Percentiles rank a stretch among this genome's conserved stretches.
phyloP scores from a whole-genome alignment of 2,329 filamentous ascomycete genomes.

The Chaetomium globosum region DNA sequence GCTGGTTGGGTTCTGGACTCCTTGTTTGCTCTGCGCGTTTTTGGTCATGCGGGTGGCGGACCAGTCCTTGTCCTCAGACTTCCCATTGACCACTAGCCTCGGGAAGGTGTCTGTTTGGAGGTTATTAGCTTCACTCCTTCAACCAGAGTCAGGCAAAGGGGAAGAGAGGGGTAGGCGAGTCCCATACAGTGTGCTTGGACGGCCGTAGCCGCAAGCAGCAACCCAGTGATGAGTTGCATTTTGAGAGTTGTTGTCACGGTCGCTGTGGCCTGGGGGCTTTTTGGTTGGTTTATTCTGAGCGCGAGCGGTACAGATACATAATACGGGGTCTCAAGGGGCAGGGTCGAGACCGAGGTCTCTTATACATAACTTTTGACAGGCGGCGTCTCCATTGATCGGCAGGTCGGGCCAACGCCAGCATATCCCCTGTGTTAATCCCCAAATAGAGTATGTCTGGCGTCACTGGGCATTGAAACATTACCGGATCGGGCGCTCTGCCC shows the following conservation, averaged over 20 bases:
- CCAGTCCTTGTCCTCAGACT: conserved; percentile 43
- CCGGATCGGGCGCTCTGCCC: background rate
- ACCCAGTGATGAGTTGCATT: conserved; percentile 34
- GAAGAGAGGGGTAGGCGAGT: background rate
- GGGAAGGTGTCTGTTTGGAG: conserved; percentile 42
- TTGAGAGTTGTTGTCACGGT: background rate
- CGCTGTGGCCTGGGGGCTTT: background rate
- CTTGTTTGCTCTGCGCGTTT: conserved; percentile 43
- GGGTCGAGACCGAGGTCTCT: background rate
- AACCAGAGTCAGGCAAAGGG: background rate
- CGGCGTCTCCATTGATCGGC: background rate
- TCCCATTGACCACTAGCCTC: conserved; percentile 42
- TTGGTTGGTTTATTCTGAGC: background rate
- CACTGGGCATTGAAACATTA: background rate
- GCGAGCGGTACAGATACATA: background rate
- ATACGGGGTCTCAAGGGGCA: background rate
- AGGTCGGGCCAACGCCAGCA: background rate
- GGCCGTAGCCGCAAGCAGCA: conserved; percentile 35
- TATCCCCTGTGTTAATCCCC: background rate
- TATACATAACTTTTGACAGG: background rate
- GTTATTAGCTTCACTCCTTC: background rate
- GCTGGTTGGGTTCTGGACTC: conserved; percentile 41
- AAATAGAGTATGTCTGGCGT: background rate
- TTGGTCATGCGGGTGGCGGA: conserved; percentile 44
- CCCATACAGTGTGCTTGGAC: conserved; percentile 38